phyloP scores from a whole-genome alignment of 2,329 filamentous ascomycete genomes.

The Exophiala oligosperma region DNA sequence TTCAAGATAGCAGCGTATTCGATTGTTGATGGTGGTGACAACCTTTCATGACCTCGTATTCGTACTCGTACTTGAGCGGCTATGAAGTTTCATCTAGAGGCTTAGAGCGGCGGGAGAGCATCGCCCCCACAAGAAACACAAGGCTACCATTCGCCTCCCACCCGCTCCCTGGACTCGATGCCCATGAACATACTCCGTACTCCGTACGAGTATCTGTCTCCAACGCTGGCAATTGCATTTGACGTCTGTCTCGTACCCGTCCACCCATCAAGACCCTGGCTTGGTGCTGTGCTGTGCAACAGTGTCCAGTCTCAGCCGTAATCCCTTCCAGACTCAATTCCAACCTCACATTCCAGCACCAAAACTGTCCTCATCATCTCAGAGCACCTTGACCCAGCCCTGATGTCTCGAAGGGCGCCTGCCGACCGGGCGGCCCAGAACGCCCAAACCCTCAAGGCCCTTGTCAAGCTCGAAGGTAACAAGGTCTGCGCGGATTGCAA shows the following conservation, averaged over 20 bases:
- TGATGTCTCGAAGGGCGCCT: slow-evolving; percentile 50
- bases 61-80: too few relatives aligned
- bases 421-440: slow-evolving; percentile 85
- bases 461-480: slow-evolving; percentile 92
- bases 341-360: not conserved
- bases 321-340: not conserved
- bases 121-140: too few relatives aligned
- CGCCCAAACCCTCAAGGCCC: slow-evolving; percentile 86
- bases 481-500: slow-evolving; percentile 99
- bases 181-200: not conserved
- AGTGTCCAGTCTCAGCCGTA: not conserved
- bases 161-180: not conserved
- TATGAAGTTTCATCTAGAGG: too few relatives aligned
- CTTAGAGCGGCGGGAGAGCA: too few relatives aligned
- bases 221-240: not conserved
- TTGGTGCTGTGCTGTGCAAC: not conserved
- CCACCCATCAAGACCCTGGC: not conserved
- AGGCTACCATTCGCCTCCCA: too few relatives aligned
- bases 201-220: not conserved
- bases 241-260: not conserved
- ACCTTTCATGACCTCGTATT: too few relatives aligned
- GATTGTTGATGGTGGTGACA: too few relatives aligned
- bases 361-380: not conserved
- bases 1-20: too few relatives aligned
- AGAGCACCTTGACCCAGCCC: not conserved